Evolutionary conservation across 805 yeast species (phyloP).

Genomic region (Maudiozyma serrabonitensis): DNA sequence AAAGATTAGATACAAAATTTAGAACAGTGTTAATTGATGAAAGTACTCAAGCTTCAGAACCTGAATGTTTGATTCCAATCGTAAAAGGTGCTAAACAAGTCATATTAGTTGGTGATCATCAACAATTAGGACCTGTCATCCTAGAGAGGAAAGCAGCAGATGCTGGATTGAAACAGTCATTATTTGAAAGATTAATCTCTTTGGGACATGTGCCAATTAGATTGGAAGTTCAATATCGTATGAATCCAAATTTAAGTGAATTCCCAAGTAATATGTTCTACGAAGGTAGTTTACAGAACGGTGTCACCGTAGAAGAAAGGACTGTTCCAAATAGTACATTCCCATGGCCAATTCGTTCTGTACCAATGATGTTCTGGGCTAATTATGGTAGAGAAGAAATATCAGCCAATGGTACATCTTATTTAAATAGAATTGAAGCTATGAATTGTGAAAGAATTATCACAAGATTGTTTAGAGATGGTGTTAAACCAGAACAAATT

Average conservation of each 20-base stretch:
- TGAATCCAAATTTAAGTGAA: constrained; percentile 83
- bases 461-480: constrained; percentile 63
- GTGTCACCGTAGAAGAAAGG: constrained; percentile 73
- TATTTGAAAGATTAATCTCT: constrained; percentile 76
- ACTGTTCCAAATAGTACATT: constrained; percentile 44
- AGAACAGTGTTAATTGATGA: constrained; percentile 83
- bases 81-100: constrained; percentile 86
- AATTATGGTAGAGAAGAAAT: constrained; percentile 84
- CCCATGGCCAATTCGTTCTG: constrained; percentile 84
- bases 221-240: constrained; percentile 86
- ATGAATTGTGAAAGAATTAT: constrained; percentile 76
- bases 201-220: constrained; percentile 80
- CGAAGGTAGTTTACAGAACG: constrained; percentile 86
- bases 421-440: constrained; percentile 79
- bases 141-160: constrained; percentile 69
- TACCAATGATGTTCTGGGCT: constrained; percentile 96
- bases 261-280: constrained; percentile 87
- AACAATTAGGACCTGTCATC: constrained; percentile 89
- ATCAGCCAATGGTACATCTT: constrained; percentile 71
- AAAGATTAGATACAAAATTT: constrained; percentile 50
- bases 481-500: constrained; percentile 69
- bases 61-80: constrained; percentile 82
- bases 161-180: constrained; percentile 79
- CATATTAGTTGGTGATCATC: constrained; percentile 88
- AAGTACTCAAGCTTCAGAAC: constrained; percentile 89